Evolutionary conservation across 75 land plant species (phyloP), one percentile per base, ranked within the genome.

Genomic region (Cunninghamia lanceolata): DNA sequence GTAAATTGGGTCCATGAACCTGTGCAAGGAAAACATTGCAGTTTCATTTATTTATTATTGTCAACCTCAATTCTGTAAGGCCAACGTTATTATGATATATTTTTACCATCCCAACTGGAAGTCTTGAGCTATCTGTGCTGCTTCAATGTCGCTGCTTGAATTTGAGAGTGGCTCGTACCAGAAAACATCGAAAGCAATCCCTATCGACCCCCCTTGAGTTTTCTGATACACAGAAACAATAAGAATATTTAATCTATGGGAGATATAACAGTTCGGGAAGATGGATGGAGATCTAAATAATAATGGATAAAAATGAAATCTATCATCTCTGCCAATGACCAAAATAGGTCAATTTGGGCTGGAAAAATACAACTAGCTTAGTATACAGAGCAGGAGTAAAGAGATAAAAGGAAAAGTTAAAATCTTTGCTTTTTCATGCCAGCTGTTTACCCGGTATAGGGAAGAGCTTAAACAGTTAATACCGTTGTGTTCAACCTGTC

Each of bases 101-200:
- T 32, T 86, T 78, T 84, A 89, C 90, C 90, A 89, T 46, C 84
- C 89, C 13, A 89, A 43, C 73, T 89, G 85, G 75, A 89, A 89
- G 39, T 83, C 89, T 85, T 83, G 52, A n/a, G 63, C 54, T 54
- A 85, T 84, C 50, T 89, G 68, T 34, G 89, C 86, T 59, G 90
- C 89, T 9, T 84, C 70, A 38, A 88, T 56, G 66, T 89, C 86
- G 70, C 71, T 71, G 38, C 85, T 83, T 21, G 73, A 50, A 34
- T 84, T 80, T 13, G 90, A 76, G 34, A 84, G 45, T 21, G 90
- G 86, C 84, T 89, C 90, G 77, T 84, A 87, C 90, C 90, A 89
- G 56, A 84, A 68, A 14, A 53, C 83, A 68, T 88, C 85, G 25
- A 85, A n/a, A 40, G 75, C 83, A 30, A 89, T 87, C 14, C 90